Conservation (phyloP, 306 rosid species). For the Begonia loranthoides region DNA sequence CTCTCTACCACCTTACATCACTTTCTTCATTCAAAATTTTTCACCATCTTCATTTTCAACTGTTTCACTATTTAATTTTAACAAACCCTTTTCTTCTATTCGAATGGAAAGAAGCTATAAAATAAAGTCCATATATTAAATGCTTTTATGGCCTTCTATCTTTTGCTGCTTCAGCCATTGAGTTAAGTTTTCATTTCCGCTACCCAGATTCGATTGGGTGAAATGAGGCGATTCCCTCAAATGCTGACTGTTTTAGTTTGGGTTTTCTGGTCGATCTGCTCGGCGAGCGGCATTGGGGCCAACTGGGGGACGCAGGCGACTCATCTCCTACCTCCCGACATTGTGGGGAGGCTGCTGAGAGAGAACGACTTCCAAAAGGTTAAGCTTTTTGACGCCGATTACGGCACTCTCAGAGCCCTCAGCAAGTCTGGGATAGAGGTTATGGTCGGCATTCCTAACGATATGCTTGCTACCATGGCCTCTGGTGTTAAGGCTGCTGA, state of each 20-base stretch:
- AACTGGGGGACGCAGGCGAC: slow-evolving; percentile 84
- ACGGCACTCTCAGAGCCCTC: slow-evolving; percentile 35
- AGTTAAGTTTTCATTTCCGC: no score
- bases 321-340: slow-evolving; percentile 55
- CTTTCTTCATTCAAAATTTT: no score
- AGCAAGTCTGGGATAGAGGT: slow-evolving; percentile 74
- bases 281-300: slow-evolving; percentile 66
- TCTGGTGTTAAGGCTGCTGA: slow-evolving; percentile 52
- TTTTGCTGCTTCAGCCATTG: no score
- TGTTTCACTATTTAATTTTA: no score
- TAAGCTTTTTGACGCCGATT: slow-evolving; percentile 87
- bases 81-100: no score
- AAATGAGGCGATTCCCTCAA: no score
- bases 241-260: slow-evolving; percentile 13
- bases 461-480: slow-evolving; percentile 59
- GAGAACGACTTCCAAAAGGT: slow-evolving; percentile 78
- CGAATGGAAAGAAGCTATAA: no score
- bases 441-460: slow-evolving; percentile 94
- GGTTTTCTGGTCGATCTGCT: slow-evolving; percentile 15
- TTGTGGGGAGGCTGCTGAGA: slow-evolving; percentile 59
- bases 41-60: no score
- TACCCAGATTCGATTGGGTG: no score
- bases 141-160: no score
- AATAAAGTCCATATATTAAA: no score
- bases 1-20: no score